Base-by-base conservation (phyloP, 768 basidiomycete species). In the Paxillus ammoniavirescens region DNA sequence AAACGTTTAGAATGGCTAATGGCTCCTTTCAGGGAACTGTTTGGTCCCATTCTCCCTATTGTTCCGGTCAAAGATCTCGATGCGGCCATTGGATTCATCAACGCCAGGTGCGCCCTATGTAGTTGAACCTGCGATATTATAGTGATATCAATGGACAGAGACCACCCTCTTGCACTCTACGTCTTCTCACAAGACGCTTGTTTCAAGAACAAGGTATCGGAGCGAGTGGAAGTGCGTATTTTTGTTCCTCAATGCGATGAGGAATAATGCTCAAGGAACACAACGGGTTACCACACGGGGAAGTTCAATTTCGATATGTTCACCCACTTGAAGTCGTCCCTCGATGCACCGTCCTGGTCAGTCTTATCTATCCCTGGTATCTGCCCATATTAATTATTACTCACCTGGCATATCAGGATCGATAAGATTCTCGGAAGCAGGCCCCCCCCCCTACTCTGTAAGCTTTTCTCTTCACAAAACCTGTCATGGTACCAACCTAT, bases 21-120 rank as follows among this genome's bases (percentile, higher is more conserved):
- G 37, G 55, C 13, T 4, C 5, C 42, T 14, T 41, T 0, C 56
- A 91, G 90, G 90, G 93, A 94, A 62, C 77, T 93, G 42, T 93
- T 95, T 60, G 93, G 91, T 0, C 92, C 93, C 8, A 58, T 95
- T 10, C 72, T 95, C 23, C 86, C 90, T 3, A 75, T 95, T 38
- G 72, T 94, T 1, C 80, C 85, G 0, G 83, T 93, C 23, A 80
- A 85, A n/a, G 65, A 78, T 50, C 49, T 89, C 6, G 88, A 91
- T 33, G 84, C 82, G 37, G 91, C 85, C 4, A 83, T 93, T 53
- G 77, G 80, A 10, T 84, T 83, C 52, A 77, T 93, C 49, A 86
- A 86, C 58, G 67, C 69, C 15, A 76, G 75, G 88, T 83, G 48
- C 21, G 76, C 70, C 15, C 43, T 38, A 12, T 31, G 40, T 1